A percentile compares a stretch with the other conserved stretches of the same genome.
These are phyloP conservation scores for Dissophora ornata DNA, from an alignment of 192 early-diverging fungal genomes.

Conservation along the genomic window DNA sequence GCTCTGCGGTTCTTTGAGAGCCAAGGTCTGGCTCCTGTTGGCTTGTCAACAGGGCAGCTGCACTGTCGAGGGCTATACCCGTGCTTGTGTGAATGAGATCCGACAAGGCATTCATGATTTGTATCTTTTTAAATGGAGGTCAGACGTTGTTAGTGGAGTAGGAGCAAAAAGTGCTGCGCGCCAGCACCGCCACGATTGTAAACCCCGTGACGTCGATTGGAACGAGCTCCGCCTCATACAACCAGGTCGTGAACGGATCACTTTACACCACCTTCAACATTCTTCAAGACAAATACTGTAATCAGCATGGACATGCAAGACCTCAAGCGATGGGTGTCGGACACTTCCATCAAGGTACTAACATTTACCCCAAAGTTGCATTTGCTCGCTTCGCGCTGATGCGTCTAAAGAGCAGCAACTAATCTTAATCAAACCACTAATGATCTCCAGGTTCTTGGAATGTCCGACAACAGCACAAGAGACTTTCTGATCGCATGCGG, in stretches of 20 bases:
- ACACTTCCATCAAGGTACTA: slow-evolving; percentile 68
- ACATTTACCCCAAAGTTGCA: too few species aligned
- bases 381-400: too few species aligned
- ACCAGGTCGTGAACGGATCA: too few species aligned
- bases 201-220: too few species aligned
- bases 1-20: background rate
- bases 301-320: slow-evolving; percentile 44
- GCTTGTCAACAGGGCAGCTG: background rate
- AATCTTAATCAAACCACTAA: background rate
- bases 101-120: slow-evolving; percentile 1
- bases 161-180: too few species aligned
- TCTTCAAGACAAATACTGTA: too few species aligned
- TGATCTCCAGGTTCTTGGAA: slow-evolving; percentile 60
- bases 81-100: slow-evolving; percentile 15
- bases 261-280: too few species aligned
- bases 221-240: too few species aligned
- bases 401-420: background rate
- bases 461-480: slow-evolving; percentile 72
- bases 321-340: slow-evolving; percentile 71
- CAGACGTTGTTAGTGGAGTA: too few species aligned
- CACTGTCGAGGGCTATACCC: background rate
- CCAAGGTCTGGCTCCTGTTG: background rate
- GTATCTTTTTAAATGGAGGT: background rate
- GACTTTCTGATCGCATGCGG: slow-evolving; percentile 77
- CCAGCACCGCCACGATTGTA: too few species aligned